A percentile compares a stretch with the other conserved stretches of the same genome.
phyloP scores from a whole-genome alignment of 176 grass and related monocot genomes.

The Carex kokanica region DNA sequence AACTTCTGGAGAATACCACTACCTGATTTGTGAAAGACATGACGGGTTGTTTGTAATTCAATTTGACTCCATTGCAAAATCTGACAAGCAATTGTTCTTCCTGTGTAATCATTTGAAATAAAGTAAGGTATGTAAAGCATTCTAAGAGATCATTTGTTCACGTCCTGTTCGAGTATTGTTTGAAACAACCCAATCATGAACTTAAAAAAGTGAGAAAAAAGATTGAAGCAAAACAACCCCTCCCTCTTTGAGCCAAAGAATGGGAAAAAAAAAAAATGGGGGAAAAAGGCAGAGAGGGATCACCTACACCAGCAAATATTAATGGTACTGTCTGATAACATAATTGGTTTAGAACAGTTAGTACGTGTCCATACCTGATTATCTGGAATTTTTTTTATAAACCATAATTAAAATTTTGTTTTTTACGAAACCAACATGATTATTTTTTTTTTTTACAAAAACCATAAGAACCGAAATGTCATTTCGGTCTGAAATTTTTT shows the following conservation, averaged over 20 bases:
- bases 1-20: conserved; percentile 92
- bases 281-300: background rate
- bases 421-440: too few species aligned
- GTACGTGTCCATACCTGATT: background rate
- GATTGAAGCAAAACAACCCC: background rate
- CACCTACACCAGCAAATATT: background rate
- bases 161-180: background rate
- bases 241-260: background rate
- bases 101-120: conserved; percentile 4
- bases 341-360: background rate
- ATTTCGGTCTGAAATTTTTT: too few species aligned
- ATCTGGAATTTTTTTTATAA: too few species aligned
- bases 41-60: background rate
- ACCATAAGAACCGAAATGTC: too few species aligned
- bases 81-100: background rate
- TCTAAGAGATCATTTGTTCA: background rate
- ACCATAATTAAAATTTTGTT: too few species aligned
- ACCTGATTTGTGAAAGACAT: conserved; percentile 48
- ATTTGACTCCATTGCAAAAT: background rate
- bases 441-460: too few species aligned
- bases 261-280: background rate
- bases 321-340: background rate
- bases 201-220: background rate
- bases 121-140: conserved; percentile 22
- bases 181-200: conserved; percentile 5